Conservation (phyloP, 2,329 filamentous ascomycete species). For the Verticillium longisporum region DNA sequence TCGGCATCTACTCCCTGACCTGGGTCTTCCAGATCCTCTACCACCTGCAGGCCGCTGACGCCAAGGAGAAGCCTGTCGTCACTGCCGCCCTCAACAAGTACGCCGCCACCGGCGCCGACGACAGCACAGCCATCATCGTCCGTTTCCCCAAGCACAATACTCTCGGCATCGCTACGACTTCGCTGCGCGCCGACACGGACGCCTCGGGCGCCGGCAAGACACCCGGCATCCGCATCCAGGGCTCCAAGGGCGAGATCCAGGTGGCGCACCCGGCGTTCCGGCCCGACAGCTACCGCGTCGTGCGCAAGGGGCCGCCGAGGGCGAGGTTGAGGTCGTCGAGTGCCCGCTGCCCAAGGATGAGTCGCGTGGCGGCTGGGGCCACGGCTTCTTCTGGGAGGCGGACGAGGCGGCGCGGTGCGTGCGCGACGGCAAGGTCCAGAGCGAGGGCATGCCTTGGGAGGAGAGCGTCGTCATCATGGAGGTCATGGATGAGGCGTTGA, state of each 20-base stretch:
- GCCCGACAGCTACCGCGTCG: conserved; percentile 58
- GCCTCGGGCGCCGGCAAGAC: conserved; percentile 46
- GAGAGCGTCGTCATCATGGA: conserved; percentile 87
- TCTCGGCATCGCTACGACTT: conserved; percentile 67
- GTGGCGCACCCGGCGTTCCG: conserved; percentile 66
- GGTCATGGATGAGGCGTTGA: conserved; percentile 49
- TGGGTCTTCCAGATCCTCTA: conserved; percentile 91
- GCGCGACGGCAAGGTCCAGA: conserved; percentile 71
- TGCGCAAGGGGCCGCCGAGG: conserved; percentile 43
- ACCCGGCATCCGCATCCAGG: conserved; percentile 73
- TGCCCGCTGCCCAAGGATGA: conserved; percentile 46
- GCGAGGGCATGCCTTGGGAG: conserved; percentile 59
- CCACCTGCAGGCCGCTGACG: conserved; percentile 62
- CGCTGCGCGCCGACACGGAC: conserved; percentile 55
- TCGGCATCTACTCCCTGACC: conserved; percentile 83
- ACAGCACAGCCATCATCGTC: conserved; percentile 68
- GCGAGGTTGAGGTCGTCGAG: conserved; percentile 42
- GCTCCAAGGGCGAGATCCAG: conserved; percentile 74
- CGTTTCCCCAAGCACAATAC: conserved; percentile 63
- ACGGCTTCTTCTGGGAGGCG: conserved; percentile 87
- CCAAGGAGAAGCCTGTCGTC: conserved; percentile 62
- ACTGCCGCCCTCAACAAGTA: conserved; percentile 66
- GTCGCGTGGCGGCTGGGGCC: conserved; percentile 47
- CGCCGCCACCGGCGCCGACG: conserved; percentile 64
- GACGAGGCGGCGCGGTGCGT: conserved; percentile 72